Conservation (phyloP, 257 asterid genomes). For the Forsythia suspensa region DNA sequence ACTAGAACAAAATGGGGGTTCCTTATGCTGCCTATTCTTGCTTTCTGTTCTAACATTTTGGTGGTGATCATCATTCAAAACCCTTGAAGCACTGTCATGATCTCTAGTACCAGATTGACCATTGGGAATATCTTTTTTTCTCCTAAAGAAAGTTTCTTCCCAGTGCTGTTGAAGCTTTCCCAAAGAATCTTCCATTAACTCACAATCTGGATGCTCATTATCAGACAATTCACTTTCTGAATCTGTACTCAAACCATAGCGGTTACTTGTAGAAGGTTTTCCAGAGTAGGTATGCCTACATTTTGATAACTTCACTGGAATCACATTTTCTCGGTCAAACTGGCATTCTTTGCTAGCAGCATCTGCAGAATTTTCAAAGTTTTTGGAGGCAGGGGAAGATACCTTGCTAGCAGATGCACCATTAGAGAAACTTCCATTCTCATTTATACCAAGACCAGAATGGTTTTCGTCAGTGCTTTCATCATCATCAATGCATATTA, state of each 20-base stretch:
- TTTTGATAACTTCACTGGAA: slow-evolving; percentile 75
- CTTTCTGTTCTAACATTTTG: slow-evolving; percentile 28
- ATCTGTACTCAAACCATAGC: slow-evolving; percentile 52
- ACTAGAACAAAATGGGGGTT: slow-evolving; percentile 25
- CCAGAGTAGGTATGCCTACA: slow-evolving; percentile 84
- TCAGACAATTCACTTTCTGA: slow-evolving; percentile 51
- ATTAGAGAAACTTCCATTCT: slow-evolving; percentile 21
- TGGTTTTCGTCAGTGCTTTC: slow-evolving; percentile 35
- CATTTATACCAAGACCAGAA: slow-evolving; percentile 11
- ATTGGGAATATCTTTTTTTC: slow-evolving; percentile 37
- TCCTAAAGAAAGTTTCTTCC: slow-evolving; percentile 74
- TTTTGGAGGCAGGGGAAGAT: slow-evolving; percentile 23
- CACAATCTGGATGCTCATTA: slow-evolving; percentile 57
- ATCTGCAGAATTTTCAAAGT: slow-evolving; percentile 26
- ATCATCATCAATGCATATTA: slow-evolving; percentile 80
- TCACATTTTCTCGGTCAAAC: slow-evolving; percentile 43
- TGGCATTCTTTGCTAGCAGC: slow-evolving; percentile 37
- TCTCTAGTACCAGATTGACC: slow-evolving; percentile 39
- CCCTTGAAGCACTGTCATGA: slow-evolving; percentile 31
- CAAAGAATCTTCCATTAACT: slow-evolving; percentile 62
- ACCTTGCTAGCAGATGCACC: slow-evolving; percentile 51
- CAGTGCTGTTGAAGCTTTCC: slow-evolving; percentile 67
- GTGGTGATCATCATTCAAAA: slow-evolving; percentile 18
- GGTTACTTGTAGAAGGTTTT: slow-evolving; percentile 43
- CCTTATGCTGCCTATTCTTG: slow-evolving; percentile 20